These are phyloP conservation scores for Deinandra increscens DNA, from an alignment of 129 eudicot species.

Conservation along the genomic window DNA sequence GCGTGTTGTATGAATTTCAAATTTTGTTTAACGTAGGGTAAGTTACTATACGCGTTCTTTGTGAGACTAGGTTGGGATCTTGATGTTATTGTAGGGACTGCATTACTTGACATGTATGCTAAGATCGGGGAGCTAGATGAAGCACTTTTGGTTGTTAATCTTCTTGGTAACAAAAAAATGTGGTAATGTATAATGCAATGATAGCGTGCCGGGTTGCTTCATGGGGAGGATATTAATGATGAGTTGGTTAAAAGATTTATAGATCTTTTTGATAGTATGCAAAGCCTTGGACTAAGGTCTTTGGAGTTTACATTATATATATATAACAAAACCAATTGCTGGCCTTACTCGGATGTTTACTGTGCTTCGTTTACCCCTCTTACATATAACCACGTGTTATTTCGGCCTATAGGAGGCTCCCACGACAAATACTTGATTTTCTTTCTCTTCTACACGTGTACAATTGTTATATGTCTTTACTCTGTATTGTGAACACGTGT, in stretches of 20 bases:
- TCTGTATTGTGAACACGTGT: too few relatives aligned
- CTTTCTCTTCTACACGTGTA: too few relatives aligned
- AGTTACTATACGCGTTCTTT: constrained; percentile 34
- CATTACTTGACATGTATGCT: constrained; percentile 53
- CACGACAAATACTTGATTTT: too few relatives aligned
- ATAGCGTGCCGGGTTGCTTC: constrained; percentile 40
- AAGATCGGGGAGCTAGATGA: constrained; percentile 42
- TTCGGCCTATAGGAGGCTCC: too few relatives aligned
- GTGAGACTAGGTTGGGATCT: constrained; percentile 47
- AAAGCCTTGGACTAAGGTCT: constrained; percentile 36
- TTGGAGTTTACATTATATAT: constrained; percentile 43
- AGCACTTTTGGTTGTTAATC: constrained; percentile 29
- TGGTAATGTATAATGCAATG: constrained; percentile 60
- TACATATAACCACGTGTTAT: too few relatives aligned
- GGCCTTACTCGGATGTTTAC: too few relatives aligned
- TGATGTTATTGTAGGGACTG: constrained; percentile 52
- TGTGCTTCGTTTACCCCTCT: too few relatives aligned
- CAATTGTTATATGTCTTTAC: too few relatives aligned
- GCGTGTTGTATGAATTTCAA: constrained; percentile 36
- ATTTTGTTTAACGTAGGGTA: constrained; percentile 33
- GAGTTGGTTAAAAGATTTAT: constrained; percentile 18
- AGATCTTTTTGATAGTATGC: constrained; percentile 38
- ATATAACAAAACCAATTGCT: too few relatives aligned
- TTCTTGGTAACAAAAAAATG: constrained; percentile 38
- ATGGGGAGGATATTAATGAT: constrained; percentile 12